Base-by-base conservation (phyloP, 2,329 filamentous ascomycete species). In the Aspergillus brunneoviolaceus region DNA sequence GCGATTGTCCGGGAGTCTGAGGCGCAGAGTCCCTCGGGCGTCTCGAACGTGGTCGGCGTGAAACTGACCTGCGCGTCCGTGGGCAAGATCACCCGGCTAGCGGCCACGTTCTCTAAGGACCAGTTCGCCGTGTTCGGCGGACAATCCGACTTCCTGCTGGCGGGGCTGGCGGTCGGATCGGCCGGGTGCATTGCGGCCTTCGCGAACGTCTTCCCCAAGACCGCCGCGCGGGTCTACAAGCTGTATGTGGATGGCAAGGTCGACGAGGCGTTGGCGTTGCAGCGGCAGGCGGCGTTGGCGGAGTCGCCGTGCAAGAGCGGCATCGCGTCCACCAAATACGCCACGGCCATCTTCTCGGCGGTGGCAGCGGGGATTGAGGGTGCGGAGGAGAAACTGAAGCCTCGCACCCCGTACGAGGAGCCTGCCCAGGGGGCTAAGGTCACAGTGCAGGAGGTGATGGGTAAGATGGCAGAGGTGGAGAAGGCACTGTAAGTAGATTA, bases 71-170 rank as follows among this genome's bases (percentile, higher is more conserved):
- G 87, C 73, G 87, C 80, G 1, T 83, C 81, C 47, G 84, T 87
- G 21, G 85, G 82, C 42, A 87, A 87, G 74, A 84, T 85, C 65
- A 84, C 83, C 14, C 79, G 85, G 3, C 73, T 87, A 3, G 77
- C 82, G 1, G 82, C 80, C 35, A 76, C 77, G 19, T 80, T 89
- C 60, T 73, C 81, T 0, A 73, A 82, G 0, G 79, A 83, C 2
- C 73, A 81, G 11, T 92, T 92, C 69, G 84, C 87, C 1, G 84
- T 86, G 0, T 91, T 86, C 67, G 89, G 88, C 0, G 90, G 90
- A 0, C 89, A 92, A 76, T 85, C 85, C 1, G 89, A 92, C 69
- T 92, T 89, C 71, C 71, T 91, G 56, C 75, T 86, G 19, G 82
- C 80, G 2, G 84, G 82, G 0, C 65, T 87, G 14, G 78, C 79